Conservation (phyloP, 1,139 yeast species). For the Yamadazyma songkhlaensis region DNA sequence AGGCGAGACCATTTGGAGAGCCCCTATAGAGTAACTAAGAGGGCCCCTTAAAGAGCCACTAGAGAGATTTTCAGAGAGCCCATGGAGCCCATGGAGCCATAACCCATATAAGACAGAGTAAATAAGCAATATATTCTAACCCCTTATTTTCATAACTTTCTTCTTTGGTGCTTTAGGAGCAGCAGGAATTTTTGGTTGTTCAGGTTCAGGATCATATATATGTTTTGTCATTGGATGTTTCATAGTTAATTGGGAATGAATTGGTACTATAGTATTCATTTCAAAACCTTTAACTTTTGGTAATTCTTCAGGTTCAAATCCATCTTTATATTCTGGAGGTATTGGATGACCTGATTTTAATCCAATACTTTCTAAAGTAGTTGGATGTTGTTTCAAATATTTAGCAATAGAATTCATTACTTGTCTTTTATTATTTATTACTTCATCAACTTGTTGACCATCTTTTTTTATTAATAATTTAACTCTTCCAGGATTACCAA, state of each 20-base stretch:
- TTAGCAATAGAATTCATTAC: conserved; percentile 60
- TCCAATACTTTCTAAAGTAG: conserved; percentile 62
- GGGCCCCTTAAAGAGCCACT: no score
- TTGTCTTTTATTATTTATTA: conserved; percentile 60
- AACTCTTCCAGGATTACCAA: conserved; percentile 95
- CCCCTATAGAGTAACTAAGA: neutral
- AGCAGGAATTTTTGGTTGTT: conserved; percentile 38
- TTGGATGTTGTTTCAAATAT: conserved; percentile 66
- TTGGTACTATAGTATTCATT: conserved; percentile 84
- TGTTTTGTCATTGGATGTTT: conserved; percentile 82
- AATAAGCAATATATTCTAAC: conserved; percentile 13
- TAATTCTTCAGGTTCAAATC: conserved; percentile 56
- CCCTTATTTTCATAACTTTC: conserved; percentile 50
- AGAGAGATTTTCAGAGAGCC: no score
- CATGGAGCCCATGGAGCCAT: no score
- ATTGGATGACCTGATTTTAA: conserved; percentile 52
- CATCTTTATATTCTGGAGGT: conserved; percentile 55
- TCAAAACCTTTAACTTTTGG: conserved; percentile 81
- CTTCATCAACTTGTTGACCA: conserved; percentile 37
- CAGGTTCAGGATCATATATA: conserved; percentile 58
- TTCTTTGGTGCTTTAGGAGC: conserved; percentile 50
- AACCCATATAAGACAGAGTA: no score
- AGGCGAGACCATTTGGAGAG: neutral
- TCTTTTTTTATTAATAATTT: conserved; percentile 62
- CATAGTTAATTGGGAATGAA: conserved; percentile 73